Evolutionary conservation across 139 green algal genomes (phyloP), one percentile per base, ranked within the genome.

Genomic region (Tetraselmis chui): DNA sequence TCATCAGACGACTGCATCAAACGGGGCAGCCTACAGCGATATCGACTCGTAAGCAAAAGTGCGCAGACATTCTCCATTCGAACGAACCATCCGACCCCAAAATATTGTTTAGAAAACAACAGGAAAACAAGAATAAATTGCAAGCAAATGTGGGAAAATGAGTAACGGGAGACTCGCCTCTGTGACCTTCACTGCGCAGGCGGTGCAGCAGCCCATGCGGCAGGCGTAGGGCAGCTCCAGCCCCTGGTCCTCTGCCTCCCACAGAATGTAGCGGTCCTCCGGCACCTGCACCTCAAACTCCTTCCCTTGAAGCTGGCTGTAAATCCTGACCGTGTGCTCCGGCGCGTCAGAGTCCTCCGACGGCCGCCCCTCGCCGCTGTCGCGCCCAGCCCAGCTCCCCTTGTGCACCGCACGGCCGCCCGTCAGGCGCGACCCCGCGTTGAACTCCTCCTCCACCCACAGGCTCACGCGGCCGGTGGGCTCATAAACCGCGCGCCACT

Each of bases 151-250:
- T n/a, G n/a, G n/a, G n/a, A n/a, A n/a, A n/a, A n/a, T n/a, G n/a
- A n/a, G n/a, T n/a, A n/a, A n/a, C n/a, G n/a, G n/a, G n/a, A n/a
- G n/a, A n/a, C 45, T 5, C 2, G 93, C 95, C 32, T 88, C 81
- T 81, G 89, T 90, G 27, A 98, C 91, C 77, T 90, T 87, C 2
- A 99, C 96, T 1, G 96, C 96, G 80, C 96, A 99, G 0, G 95
- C 92, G 18, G 96, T 99, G 87, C 96, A 99, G 92, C 96, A 98
- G 59, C 96, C 96, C 93, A 99, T 97, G 74, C 96, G 88, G 89
- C 96, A 99, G 23, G 96, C 95, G 67, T 93, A 99, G 1, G 96
- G 96, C 84, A 99, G 90, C 82, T 96, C 83, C 59, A 96, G 83
- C 28, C 95, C 96, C 83, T 95, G 80, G 32, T 97, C 95, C 87